Percentiles rank a stretch among this genome's conserved stretches.
Evolutionary conservation across 1,139 yeast species (phyloP).

Genomic region (Candida sp.): DNA sequence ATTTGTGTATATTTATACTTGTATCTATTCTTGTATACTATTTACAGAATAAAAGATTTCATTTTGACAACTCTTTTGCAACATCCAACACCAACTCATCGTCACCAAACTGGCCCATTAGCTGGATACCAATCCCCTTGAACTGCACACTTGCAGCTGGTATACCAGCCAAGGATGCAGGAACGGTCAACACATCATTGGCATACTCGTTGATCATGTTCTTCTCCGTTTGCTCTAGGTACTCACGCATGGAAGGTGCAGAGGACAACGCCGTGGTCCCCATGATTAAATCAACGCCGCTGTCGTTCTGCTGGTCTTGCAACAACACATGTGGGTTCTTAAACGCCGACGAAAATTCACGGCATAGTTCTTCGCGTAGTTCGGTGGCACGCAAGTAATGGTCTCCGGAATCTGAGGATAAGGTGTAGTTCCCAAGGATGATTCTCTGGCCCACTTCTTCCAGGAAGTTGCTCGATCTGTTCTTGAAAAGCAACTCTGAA

Average conservation of each 20-base stretch:
- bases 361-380: conserved; percentile 60
- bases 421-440: conserved; percentile 82
- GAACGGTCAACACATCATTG: conserved; percentile 87
- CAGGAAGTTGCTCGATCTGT: conserved; percentile 75
- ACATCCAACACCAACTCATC: conserved; percentile 63
- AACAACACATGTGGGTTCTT: conserved; percentile 50
- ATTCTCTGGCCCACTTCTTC: conserved; percentile 84
- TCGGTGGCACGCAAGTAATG: conserved; percentile 80
- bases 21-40: conserved; percentile 3
- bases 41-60: conserved; percentile 10
- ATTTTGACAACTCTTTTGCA: conserved; percentile 18
- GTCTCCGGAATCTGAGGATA: conserved; percentile 78
- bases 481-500: conserved; percentile 46
- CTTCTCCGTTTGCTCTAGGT: conserved; percentile 29
- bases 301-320: conserved; percentile 2
- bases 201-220: conserved; percentile 67
- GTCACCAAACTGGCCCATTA: conserved; percentile 87
- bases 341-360: conserved; percentile 72
- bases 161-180: conserved; percentile 90
- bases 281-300: conserved; percentile 70
- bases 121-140: conserved; percentile 62
- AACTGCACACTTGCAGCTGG: conserved; percentile 85
- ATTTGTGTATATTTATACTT: conserved; percentile 1
- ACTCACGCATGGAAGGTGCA: conserved; percentile 58
- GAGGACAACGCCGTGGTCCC: conserved; percentile 73